Conservation (phyloP, 306 rosid species). For the Quillaja saponaria region DNA sequence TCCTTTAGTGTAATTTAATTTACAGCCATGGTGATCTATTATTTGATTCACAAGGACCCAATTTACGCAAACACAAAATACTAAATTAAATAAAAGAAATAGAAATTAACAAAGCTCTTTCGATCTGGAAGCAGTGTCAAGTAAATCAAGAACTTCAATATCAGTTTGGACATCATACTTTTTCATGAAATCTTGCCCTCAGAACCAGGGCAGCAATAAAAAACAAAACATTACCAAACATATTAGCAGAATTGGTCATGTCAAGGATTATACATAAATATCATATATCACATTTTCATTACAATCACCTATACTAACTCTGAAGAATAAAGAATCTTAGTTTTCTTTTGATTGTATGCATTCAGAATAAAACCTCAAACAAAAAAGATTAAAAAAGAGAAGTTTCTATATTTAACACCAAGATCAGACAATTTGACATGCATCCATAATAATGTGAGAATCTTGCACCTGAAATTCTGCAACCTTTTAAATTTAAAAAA, state of each 20-base stretch:
- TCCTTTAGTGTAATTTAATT: slow-evolving; percentile 95
- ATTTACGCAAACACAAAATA: neutral
- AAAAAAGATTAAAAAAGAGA: too few species aligned
- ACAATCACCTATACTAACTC: too few species aligned
- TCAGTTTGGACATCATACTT: slow-evolving; percentile 54
- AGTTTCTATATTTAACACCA: too few species aligned
- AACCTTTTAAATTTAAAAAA: too few species aligned
- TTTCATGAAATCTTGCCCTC: slow-evolving; percentile 50
- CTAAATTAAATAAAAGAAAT: neutral
- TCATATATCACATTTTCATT: too few species aligned
- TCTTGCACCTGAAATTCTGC: too few species aligned
- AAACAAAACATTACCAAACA: slow-evolving; percentile 3
- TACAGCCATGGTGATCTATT: slow-evolving; percentile 33
- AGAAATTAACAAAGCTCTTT: slow-evolving; percentile 51
- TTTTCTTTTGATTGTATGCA: too few species aligned
- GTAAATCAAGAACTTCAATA: slow-evolving; percentile 68
- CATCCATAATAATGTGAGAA: too few species aligned
- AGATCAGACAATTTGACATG: too few species aligned
- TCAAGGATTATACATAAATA: too few species aligned
- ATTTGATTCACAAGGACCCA: neutral
- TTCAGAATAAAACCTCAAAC: too few species aligned
- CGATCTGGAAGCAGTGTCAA: slow-evolving; percentile 65
- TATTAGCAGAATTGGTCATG: neutral
- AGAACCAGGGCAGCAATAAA: slow-evolving; percentile 68
- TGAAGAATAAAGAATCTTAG: too few species aligned